These are phyloP conservation scores for Penicillium rolfsii DNA, from an alignment of 2,329 filamentous ascomycete genomes.

Conservation along the genomic window DNA sequence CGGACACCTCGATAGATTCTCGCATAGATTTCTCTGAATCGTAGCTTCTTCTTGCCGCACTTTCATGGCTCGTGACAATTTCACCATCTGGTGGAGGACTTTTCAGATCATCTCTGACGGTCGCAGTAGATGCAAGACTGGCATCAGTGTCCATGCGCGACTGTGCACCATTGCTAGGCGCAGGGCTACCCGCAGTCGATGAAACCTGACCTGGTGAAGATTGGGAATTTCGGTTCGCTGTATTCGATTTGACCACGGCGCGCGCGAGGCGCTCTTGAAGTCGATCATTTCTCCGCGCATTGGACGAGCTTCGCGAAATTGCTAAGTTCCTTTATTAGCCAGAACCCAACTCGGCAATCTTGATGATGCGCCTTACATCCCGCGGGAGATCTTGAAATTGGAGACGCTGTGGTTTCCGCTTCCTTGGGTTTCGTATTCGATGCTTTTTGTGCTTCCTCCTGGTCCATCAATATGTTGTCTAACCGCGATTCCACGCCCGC, in stretches of 20 bases:
- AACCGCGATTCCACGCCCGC: slow-evolving; percentile 91
- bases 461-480: slow-evolving; percentile 86
- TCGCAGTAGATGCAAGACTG: slow-evolving; percentile 25
- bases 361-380: slow-evolving; percentile 33
- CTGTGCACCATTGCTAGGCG: slow-evolving; percentile 50
- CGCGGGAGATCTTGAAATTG: slow-evolving; percentile 28
- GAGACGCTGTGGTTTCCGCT: slow-evolving; percentile 35
- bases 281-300: slow-evolving; percentile 72
- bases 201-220: slow-evolving; percentile 54
- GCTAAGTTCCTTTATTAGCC: slow-evolving; percentile 41
- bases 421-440: slow-evolving; percentile 39
- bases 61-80: slow-evolving; percentile 12
- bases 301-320: slow-evolving; percentile 67
- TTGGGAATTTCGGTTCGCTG: slow-evolving; percentile 52
- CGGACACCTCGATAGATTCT: slow-evolving; percentile 33
- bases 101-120: slow-evolving; percentile 29
- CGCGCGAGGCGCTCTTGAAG: slow-evolving; percentile 88
- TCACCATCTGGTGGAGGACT: slow-evolving; percentile 19
- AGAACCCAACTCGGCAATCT: background rate
- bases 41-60: slow-evolving; percentile 32
- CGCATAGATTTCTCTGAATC: slow-evolving; percentile 33
- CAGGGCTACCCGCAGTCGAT: slow-evolving; percentile 57
- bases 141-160: slow-evolving; percentile 43
- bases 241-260: slow-evolving; percentile 75
- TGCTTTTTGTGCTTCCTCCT: slow-evolving; percentile 56